phyloP scores from a whole-genome alignment of 2,329 filamentous ascomycete species.

The Curvularia lunata region DNA sequence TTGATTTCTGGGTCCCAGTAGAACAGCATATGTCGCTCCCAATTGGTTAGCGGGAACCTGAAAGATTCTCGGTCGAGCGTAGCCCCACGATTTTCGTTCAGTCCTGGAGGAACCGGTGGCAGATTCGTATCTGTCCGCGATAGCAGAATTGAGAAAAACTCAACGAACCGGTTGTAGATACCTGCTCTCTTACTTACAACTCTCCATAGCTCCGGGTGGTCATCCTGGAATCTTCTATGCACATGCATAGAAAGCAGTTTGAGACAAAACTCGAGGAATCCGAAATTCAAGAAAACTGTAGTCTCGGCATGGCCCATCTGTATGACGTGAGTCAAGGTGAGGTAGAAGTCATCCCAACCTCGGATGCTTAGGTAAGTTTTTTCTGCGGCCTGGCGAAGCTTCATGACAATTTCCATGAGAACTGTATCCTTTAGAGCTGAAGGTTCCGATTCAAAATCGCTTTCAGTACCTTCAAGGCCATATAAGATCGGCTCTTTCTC shows the following conservation, averaged over 20 bases:
- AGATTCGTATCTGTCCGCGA: constrained; percentile 36
- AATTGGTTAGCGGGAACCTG: constrained; percentile 38
- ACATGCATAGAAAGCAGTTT: constrained; percentile 41
- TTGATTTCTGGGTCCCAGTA: constrained; percentile 40
- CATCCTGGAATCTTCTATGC: constrained; percentile 17
- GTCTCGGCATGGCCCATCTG: constrained; percentile 40
- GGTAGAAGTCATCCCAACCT: constrained; percentile 48
- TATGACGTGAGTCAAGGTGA: constrained; percentile 37
- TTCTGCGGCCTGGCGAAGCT: constrained; percentile 31
- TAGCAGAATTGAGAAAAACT: constrained; percentile 37
- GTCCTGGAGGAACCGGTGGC: constrained; percentile 10
- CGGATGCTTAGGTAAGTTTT: constrained; percentile 30
- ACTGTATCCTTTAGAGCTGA: constrained; percentile 21
- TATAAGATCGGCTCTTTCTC: constrained; percentile 41
- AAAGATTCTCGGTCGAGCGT: constrained; percentile 27
- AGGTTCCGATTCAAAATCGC: constrained; percentile 35
- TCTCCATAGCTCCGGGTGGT: constrained; percentile 33
- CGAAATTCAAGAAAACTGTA: constrained; percentile 34
- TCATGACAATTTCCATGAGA: constrained; percentile 26
- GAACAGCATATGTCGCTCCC: constrained; percentile 31
- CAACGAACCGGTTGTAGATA: constrained; percentile 42
- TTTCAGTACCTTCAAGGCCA: constrained; percentile 34
- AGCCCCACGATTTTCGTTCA: constrained; percentile 26
- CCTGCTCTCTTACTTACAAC: constrained; percentile 41
- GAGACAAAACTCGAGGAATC: constrained; percentile 40